A percentile compares a stretch with the other conserved stretches of the same genome.
phyloP scores from a whole-genome alignment of 2,329 filamentous ascomycete genomes.

The Sporothrix inflata region DNA sequence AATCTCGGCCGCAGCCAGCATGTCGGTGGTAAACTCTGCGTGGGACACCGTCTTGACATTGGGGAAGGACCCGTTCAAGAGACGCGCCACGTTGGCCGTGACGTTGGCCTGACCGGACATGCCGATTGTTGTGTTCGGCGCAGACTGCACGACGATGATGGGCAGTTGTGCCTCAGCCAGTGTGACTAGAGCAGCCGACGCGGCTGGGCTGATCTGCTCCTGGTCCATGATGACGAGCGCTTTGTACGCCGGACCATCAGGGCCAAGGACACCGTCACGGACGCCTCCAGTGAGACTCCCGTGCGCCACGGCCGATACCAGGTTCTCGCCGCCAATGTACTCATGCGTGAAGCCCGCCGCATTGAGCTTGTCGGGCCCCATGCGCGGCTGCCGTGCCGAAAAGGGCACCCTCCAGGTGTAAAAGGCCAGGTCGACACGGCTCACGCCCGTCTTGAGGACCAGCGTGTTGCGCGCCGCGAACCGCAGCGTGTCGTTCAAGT shows the following conservation, averaged over 20 bases:
- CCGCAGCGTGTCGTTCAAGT: slow-evolving; percentile 30
- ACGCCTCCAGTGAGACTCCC: background rate
- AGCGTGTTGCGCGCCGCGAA: slow-evolving; percentile 26
- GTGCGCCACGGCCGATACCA: slow-evolving; percentile 20
- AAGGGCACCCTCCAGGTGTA: slow-evolving; percentile 30
- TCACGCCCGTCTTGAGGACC: slow-evolving; percentile 25
- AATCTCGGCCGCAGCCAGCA: background rate
- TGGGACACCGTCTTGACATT: slow-evolving; percentile 21
- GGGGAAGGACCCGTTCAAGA: slow-evolving; percentile 23
- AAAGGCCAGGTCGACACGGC: slow-evolving; percentile 32
- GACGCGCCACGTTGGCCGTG: slow-evolving; percentile 28
- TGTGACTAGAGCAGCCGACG: slow-evolving; percentile 31
- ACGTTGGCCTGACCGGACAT: slow-evolving; percentile 43
- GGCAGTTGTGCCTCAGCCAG: slow-evolving; percentile 35
- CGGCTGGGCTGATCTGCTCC: slow-evolving; percentile 32
- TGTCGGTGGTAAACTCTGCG: slow-evolving; percentile 6
- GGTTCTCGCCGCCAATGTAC: slow-evolving; percentile 15
- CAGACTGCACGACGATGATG: slow-evolving; percentile 31
- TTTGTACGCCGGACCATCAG: slow-evolving; percentile 36
- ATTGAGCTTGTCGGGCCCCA: background rate
- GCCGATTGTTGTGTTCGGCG: slow-evolving; percentile 31
- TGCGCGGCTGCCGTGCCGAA: background rate
- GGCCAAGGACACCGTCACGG: slow-evolving; percentile 32
- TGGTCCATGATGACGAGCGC: slow-evolving; percentile 36
- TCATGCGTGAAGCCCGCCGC: slow-evolving; percentile 25